Evolutionary conservation across 495 filamentous ascomycete species (phyloP), one percentile per base, ranked within the genome.

Genomic region (Thermochaetoides thermophila): DNA sequence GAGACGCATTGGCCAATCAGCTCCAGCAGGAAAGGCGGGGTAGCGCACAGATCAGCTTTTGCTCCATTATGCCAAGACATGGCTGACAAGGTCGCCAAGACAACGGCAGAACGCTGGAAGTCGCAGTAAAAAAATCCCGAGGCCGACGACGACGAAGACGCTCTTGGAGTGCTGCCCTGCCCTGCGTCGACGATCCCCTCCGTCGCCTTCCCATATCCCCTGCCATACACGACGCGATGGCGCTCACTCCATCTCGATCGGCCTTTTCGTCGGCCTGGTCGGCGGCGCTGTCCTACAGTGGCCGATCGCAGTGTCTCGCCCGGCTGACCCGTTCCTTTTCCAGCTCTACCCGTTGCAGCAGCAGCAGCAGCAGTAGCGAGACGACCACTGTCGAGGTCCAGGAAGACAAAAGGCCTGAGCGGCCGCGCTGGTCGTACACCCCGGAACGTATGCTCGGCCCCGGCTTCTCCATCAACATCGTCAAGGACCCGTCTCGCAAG

Each of bases 401-500:
- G n/a, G n/a, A n/a, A n/a, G n/a, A n/a, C n/a, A n/a, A n/a, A n/a
- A n/a, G n/a, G n/a, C n/a, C n/a, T n/a, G n/a, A n/a, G n/a, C 48
- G 40, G 27, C 85, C 84, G 24, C 71, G 83, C 60, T 95, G 84
- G 84, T 63, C 76, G 12, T 72, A 77, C 50, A 93, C 85, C 10
- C 86, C 86, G 15, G 64, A 71, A 35, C 59, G 61, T 30, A 81
- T 86, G 71, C 75, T 73, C 48, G 80, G 77, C 2, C 81, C 83
- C n/a, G 47, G 47, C 61, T 81, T 63, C 60, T 71, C 46, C 49
- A 48, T 56, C 35, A 57, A 53, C 56, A 37, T 69, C 54, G 56
- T 55, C 55, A 60, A 57, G 38, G 46, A 60, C 34, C 61, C 67
- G 12, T 34, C 52, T 15, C 49, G 60, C 16, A 63, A 61, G 13